Conservation (phyloP, 176 grass and related monocot species). For the Carex parvula region DNA sequence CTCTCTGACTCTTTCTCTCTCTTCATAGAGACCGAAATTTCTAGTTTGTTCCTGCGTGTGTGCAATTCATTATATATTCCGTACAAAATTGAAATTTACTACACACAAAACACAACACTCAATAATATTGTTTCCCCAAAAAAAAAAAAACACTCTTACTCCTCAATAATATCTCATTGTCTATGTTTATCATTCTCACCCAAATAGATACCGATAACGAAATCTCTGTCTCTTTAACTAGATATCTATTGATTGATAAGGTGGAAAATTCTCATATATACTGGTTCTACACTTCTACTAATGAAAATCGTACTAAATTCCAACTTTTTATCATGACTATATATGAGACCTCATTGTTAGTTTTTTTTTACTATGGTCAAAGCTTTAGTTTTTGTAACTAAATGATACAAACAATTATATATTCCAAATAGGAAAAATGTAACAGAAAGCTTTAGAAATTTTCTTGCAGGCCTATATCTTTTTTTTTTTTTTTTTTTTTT, state of each 20-base stretch:
- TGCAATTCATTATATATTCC: slow-evolving; percentile 14
- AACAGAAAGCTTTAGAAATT: neutral
- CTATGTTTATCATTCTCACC: neutral
- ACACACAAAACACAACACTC: neutral
- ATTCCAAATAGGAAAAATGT: neutral
- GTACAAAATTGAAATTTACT: neutral
- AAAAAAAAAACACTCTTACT: neutral
- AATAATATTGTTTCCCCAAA: neutral
- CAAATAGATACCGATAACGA: neutral
- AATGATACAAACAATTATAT: neutral
- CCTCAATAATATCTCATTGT: neutral
- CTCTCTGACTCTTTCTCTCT: neutral
- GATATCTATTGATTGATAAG: neutral
- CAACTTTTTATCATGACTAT: neutral
- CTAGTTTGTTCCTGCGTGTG: slow-evolving; percentile 11
- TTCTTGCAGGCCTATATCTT: neutral
- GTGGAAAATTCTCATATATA: neutral
- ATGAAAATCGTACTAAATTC: neutral
- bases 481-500: no score
- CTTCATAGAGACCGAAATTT: neutral
- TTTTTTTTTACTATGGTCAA: neutral
- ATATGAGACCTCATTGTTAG: neutral
- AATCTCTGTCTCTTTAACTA: neutral
- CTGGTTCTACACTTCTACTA: neutral
- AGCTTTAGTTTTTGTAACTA: neutral